phyloP scores from a whole-genome alignment of 306 rosid genomes.

The Cicer cuneatum region DNA sequence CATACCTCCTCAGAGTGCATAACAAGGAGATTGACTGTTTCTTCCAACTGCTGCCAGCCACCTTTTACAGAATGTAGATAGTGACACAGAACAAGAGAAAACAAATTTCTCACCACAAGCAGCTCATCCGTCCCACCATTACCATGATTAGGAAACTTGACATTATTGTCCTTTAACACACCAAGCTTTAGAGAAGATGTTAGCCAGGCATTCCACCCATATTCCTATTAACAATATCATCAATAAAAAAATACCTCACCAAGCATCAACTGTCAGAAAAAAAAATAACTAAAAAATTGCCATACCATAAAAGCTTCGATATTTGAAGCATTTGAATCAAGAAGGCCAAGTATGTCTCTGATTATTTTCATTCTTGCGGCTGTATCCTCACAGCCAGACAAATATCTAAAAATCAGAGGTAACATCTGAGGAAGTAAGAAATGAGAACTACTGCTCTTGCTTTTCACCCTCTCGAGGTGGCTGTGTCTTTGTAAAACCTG shows the following conservation, averaged over 20 bases:
- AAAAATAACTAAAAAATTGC: not conserved
- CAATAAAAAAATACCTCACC: conserved; percentile 38
- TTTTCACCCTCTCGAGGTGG: conserved; percentile 72
- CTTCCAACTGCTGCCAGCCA: conserved; percentile 98
- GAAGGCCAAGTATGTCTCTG: conserved; percentile 89
- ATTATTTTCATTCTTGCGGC: conserved; percentile 72
- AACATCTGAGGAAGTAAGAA: conserved; percentile 91
- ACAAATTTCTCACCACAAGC: conserved; percentile 68
- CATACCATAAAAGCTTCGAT: conserved; percentile 98
- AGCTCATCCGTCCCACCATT: conserved; percentile 62
- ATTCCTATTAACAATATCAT: conserved; percentile 65
- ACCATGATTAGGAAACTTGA: conserved; percentile 53
- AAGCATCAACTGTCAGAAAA: conserved; percentile 36
- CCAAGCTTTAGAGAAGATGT: conserved; percentile 75
- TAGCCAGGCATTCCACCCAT: conserved; percentile 96
- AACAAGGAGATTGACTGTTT: conserved; percentile 75
- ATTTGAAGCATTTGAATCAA: conserved; percentile 91
- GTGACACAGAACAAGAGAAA: conserved; percentile 82
- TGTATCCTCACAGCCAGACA: conserved; percentile 76
- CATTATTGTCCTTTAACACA: conserved; percentile 63
- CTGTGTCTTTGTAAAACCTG: conserved; percentile 90
- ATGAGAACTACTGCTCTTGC: conserved; percentile 72
- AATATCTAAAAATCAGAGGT: conserved; percentile 81
- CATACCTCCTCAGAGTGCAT: conserved; percentile 76
- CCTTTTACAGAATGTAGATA: conserved; percentile 81